Base-by-base conservation (phyloP, 2,329 filamentous ascomycete genomes). In the Aspergillus aculeatinus region DNA sequence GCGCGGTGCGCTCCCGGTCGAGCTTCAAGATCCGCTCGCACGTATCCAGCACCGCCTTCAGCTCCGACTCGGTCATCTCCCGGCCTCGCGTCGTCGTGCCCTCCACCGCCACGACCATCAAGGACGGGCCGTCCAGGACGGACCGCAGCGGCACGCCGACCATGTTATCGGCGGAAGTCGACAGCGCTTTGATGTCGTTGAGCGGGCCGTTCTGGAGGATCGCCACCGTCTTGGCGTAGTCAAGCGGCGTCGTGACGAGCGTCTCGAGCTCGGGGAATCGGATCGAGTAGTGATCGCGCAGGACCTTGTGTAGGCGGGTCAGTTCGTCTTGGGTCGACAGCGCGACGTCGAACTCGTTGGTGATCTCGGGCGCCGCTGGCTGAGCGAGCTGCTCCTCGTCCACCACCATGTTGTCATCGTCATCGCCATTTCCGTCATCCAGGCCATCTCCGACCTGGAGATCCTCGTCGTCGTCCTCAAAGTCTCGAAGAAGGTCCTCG, bases 71-170 rank as follows among this genome's bases (percentile, higher is more conserved):
- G 3, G 84, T 85, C 77, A 99, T 87, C 52, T 91, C 86, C 33
- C 87, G 86, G 4, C 94, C 94, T 68, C 91, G 88, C 12, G 92
- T 95, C 2, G 90, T 95, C 5, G 93, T 96, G 31, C 92, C 94
- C 79, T 98, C 95, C 11, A 98, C 89, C 0, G 92, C 94, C 55
- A 99, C 93, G 62, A 96, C 91, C 93, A 99, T 97, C 69, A 98
- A 80, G 0, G 91, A 91, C 1, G 95, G 92, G 0, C 92, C 91
- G 72, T 96, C 92, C 14, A 99, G 81, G 1, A 98, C 88, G 1
- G 88, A 86, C 70, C 89, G 89, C 44, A 99, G 83, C 0, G 91
- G 87, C 58, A 86, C 83, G 16, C 89, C 87, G 5, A 96, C 82
- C 10, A 90, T 82, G 70, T 98, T 97, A 62, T 96, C 85, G 7